Conservation (phyloP, 2,329 filamentous ascomycete species). For the Massarina eburnea region DNA sequence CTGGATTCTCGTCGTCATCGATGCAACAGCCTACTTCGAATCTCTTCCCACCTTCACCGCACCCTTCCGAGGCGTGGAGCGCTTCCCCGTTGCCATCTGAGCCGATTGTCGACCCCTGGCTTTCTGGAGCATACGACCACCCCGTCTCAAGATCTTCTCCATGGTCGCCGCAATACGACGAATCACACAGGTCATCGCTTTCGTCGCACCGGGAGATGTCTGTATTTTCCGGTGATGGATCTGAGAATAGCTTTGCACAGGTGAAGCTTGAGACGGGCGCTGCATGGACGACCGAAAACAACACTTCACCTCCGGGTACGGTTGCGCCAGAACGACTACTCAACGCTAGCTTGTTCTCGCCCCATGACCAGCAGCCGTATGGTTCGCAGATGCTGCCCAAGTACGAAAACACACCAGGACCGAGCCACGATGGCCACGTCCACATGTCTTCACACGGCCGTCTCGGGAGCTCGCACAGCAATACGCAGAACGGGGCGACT, state of each 20-base stretch:
- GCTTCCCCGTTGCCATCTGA: slow-evolving; percentile 33
- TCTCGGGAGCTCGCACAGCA: slow-evolving; percentile 15
- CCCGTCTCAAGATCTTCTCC: slow-evolving; percentile 34
- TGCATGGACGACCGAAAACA: slow-evolving; percentile 29
- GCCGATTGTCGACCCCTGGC: slow-evolving; percentile 34
- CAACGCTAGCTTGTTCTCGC: slow-evolving; percentile 15
- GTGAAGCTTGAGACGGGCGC: slow-evolving; percentile 31
- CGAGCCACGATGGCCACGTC: slow-evolving; percentile 13
- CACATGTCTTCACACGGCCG: slow-evolving; percentile 13
- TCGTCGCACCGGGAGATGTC: slow-evolving; percentile 38
- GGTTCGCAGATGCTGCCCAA: slow-evolving; percentile 20
- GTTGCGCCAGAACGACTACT: slow-evolving; percentile 37
- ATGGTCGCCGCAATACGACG: slow-evolving; percentile 30
- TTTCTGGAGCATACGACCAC: slow-evolving; percentile 37
- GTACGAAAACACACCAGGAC: slow-evolving; percentile 18
- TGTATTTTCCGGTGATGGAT: slow-evolving; percentile 35
- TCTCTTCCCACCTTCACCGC: slow-evolving; percentile 38
- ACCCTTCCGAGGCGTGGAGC: slow-evolving; percentile 38
- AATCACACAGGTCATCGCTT: slow-evolving; percentile 38
- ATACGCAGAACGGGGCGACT: slow-evolving; percentile 6
- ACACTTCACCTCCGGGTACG: slow-evolving; percentile 25
- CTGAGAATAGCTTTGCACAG: slow-evolving; percentile 27
- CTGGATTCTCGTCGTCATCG: slow-evolving; percentile 16
- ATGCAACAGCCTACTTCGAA: slow-evolving; percentile 11
- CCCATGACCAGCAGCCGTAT: slow-evolving; percentile 27